Evolutionary conservation across 2,329 filamentous ascomycete species (phyloP), one percentile per base, ranked within the genome.

Genomic region (Fusarium miscanthi): DNA sequence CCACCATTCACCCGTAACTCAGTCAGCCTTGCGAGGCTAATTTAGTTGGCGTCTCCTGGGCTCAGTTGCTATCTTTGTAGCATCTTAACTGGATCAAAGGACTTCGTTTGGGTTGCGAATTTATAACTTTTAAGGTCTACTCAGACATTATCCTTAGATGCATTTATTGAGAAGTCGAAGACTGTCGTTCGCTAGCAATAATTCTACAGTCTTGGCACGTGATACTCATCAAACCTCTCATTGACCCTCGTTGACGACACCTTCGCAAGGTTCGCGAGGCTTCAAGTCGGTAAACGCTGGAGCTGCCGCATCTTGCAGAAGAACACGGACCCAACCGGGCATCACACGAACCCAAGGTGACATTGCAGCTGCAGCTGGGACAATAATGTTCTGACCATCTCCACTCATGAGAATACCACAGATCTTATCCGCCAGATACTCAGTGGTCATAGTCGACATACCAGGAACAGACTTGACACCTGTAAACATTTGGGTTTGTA

Each of bases 21-120:
- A n/a, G 17, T 48, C 58, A 68, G 64, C 64, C 64, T 27, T 52
- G 31, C 42, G 8, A 57, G 49, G 64, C 64, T 63, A 16, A 69
- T 35, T 33, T 14, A 12, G 23, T 13, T 6, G 27, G 3, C 14
- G 8, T 3, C 6, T 11, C 8, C 1, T 30, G 25, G 30, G 14
- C n/a, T 49, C 10, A 45, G 2, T 43, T n/a, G 6, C 5, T 11
- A 7, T 8, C 8, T 6, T 6, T 13, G 30, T 6, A 12, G 0
- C 23, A n/a, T 7, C 17, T 8, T 45, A 3, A 8, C 17, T 14
- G 7, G 2, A 14, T 10, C 5, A 10, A 19, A 8, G 8, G 21
- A 31, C 1, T 2, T 10, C 1, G 3, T 14, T 31, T 19, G 2
- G 2, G 23, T 10, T 5, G 8, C 2, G 6, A 8, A 31, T 25